Base-by-base conservation (phyloP, 2,329 filamentous ascomycete species). In the Thielaviopsis ethacetica region DNA sequence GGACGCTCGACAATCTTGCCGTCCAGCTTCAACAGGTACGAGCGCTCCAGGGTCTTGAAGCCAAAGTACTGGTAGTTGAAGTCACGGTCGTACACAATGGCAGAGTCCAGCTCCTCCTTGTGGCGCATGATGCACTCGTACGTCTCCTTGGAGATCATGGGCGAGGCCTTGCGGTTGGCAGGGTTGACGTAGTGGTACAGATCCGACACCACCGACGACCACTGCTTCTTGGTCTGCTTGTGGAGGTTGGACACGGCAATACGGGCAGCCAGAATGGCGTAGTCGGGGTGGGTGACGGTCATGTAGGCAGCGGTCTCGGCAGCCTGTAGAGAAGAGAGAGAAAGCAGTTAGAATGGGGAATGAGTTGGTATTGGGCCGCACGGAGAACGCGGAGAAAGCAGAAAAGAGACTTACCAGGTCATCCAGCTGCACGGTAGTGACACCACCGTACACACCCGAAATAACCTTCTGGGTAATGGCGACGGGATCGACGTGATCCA, bases 1-100 rank as follows among this genome's bases (percentile, higher is more conserved):
- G 93, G 93, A 67, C 93, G 84, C 77, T 98, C 93, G 57, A 91
- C 91, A 69, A 97, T 89, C 76, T 96, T 95, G 71, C 90, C 91
- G 67, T 96, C 82, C 65, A 97, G 86, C 70, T 94, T 91, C 65
- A 98, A 84, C 57, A 98, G 85, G 69, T 98, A 98, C 68, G 93
- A 98, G 62, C 93, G 85, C 78, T 98, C 93, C 47, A 98, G 78
- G 7, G 93, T 98, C 82, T 98, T 98, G 84, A 98, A 98, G 64
- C 93, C 93, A 68, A 98, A 98, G 77, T 95, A 98, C 77, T 98
- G 93, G 78, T 98, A 98, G 81, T 97, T 96, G 81, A 98, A 98
- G 71, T 98, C 93, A 66, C 93, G 87, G 76, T 98, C 93, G 68
- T 97, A 98, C 67, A 98, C 91, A 71, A 98, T 97, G 67, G 93